These are phyloP conservation scores for Camellia oleifera DNA, from an alignment of 179 eudicot genomes.

Conservation along the genomic window DNA sequence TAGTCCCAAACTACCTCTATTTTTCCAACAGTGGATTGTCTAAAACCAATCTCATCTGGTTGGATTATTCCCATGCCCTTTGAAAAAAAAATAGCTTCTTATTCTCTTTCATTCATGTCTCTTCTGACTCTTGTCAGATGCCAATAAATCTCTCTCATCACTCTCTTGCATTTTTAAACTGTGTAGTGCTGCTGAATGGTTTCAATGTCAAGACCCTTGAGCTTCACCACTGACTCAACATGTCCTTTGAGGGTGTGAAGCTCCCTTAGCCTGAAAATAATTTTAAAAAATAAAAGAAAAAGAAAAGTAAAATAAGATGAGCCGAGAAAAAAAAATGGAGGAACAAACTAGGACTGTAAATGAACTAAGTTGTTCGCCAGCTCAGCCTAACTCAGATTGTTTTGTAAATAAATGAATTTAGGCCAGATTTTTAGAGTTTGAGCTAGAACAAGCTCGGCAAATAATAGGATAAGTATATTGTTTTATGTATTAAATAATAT, in stretches of 20 bases:
- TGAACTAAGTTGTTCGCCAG: too few species aligned
- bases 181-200: slow-evolving; percentile 54
- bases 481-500: too few species aligned
- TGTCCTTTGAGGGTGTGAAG: slow-evolving; percentile 61
- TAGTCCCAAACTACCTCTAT: not conserved
- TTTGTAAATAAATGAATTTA: too few species aligned
- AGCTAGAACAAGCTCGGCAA: too few species aligned
- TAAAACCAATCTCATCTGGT: slow-evolving; percentile 13
- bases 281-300: not conserved
- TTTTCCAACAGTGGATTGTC: slow-evolving; percentile 8
- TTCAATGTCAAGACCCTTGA: slow-evolving; percentile 53
- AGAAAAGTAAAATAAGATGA: not conserved
- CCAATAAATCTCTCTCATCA: not conserved
- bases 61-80: slow-evolving; percentile 9
- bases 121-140: slow-evolving; percentile 2
- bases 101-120: not conserved
- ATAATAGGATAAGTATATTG: too few species aligned
- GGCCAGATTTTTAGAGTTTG: too few species aligned
- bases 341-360: too few species aligned
- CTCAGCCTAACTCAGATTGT: too few species aligned
- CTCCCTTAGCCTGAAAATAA: slow-evolving; percentile 46
- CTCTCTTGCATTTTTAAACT: slow-evolving; percentile 19
- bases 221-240: slow-evolving; percentile 58
- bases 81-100: slow-evolving; percentile 4
- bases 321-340: not conserved